A percentile compares a stretch with the other conserved stretches of the same genome.
phyloP scores from a whole-genome alignment of 805 yeast genomes.

The Candida hungchunana region DNA sequence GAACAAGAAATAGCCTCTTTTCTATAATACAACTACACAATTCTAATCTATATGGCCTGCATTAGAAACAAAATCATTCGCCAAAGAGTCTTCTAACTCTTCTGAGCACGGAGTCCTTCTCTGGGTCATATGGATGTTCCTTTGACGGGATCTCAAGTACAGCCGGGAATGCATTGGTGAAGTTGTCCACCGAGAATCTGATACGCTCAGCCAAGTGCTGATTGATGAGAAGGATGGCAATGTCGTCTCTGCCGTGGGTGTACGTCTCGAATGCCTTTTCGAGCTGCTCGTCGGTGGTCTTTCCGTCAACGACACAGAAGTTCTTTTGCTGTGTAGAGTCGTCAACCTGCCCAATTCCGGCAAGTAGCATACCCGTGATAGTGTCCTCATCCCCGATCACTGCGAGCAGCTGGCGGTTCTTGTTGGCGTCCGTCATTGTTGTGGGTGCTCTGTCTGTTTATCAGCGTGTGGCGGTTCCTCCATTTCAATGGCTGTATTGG shows the following conservation, averaged over 20 bases:
- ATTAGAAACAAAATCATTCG: constrained; percentile 55
- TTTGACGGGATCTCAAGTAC: constrained; percentile 95
- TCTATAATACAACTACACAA: neutral
- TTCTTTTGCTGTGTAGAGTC: constrained; percentile 59
- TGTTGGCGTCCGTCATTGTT: constrained; percentile 28
- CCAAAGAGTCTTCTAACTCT: constrained; percentile 95
- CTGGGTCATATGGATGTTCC: constrained; percentile 97
- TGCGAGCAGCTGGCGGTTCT: constrained; percentile 80
- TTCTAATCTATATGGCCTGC: constrained; percentile 18
- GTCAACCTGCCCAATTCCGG: constrained; percentile 88
- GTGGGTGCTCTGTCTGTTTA: neutral
- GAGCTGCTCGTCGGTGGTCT: constrained; percentile 72
- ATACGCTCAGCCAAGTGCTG: constrained; percentile 93
- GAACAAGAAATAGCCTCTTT: no score
- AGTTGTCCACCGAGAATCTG: constrained; percentile 75
- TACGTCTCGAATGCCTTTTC: constrained; percentile 70
- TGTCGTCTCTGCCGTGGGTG: constrained; percentile 74
- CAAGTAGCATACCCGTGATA: constrained; percentile 90
- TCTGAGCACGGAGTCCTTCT: constrained; percentile 91
- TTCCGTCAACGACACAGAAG: constrained; percentile 73
- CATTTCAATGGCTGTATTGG: no score
- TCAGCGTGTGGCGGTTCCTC: neutral
- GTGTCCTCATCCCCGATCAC: constrained; percentile 98
- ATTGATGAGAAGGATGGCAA: constrained; percentile 88
- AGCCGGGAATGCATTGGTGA: constrained; percentile 92